phyloP scores from a whole-genome alignment of 345 rosid species.

The Psidium friedrichsthalianum region DNA sequence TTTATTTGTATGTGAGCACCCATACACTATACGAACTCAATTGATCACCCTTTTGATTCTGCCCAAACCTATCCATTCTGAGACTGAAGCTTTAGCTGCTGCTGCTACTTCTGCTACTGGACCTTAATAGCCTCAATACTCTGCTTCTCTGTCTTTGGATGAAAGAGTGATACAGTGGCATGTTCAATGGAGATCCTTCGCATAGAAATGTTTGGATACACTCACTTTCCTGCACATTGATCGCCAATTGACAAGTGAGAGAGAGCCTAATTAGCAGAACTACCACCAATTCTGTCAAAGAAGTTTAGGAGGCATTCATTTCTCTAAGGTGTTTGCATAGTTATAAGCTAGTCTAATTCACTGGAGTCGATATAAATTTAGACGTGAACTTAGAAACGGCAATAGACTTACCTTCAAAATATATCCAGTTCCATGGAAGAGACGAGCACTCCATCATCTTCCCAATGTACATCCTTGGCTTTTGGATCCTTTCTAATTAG shows the following conservation, averaged over 20 bases:
- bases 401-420: conserved; percentile 32
- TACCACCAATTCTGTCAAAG: not conserved
- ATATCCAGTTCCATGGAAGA: conserved; percentile 47
- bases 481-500: conserved; percentile 44
- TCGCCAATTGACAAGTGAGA: not conserved
- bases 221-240: not conserved
- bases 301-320: not conserved
- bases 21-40: not conserved
- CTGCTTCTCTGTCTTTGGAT: not conserved
- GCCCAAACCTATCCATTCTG: not conserved
- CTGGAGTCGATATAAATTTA: not conserved
- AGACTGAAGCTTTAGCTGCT: not conserved
- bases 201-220: not conserved
- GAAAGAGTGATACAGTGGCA: not conserved
- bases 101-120: not conserved
- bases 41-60: not conserved
- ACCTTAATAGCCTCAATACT: not conserved
- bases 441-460: conserved; percentile 72
- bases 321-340: not conserved
- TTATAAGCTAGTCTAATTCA: not conserved
- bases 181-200: not conserved
- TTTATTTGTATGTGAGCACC: not conserved
- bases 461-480: conserved; percentile 63
- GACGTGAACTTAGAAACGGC: not conserved
- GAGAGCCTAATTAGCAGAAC: not conserved